phyloP scores from a whole-genome alignment of 495 filamentous ascomycete genomes.

The Lichenothelia convexa region DNA sequence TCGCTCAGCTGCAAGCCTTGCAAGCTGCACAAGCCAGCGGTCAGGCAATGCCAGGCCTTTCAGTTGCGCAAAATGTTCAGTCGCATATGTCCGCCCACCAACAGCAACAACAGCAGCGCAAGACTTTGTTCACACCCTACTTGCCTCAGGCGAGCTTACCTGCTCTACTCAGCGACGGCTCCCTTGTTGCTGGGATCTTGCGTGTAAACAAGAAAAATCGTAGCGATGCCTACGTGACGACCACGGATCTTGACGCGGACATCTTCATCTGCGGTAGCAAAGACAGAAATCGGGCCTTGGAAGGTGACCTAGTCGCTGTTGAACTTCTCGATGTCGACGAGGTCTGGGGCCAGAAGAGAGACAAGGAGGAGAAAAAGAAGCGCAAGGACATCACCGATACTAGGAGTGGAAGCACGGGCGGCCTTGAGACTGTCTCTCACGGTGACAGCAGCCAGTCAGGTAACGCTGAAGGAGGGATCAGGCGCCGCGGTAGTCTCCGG shows the following conservation, averaged over 20 bases:
- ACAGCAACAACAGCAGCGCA: conserved; percentile 81
- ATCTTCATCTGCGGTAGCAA: conserved; percentile 99
- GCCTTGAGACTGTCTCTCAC: too few species aligned
- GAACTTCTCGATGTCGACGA: conserved; percentile 97
- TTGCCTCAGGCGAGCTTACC: conserved; percentile 89
- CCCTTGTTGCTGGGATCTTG: conserved; percentile 88
- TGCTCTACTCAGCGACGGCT: conserved; percentile 75
- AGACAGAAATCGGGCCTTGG: conserved; percentile 86
- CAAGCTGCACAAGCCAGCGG: conserved; percentile 54
- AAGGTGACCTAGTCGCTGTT: conserved; percentile 88
- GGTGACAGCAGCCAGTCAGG: conserved; percentile 47
- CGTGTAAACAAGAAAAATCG: conserved; percentile 99
- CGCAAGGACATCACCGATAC: conserved; percentile 95
- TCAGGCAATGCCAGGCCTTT: conserved; percentile 40
- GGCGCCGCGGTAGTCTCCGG: conserved; percentile 79
- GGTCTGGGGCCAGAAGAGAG: conserved; percentile 94
- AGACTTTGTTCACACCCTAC: conserved; percentile 96
- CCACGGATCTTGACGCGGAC: conserved; percentile 85
- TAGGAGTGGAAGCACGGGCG: conserved; percentile 47
- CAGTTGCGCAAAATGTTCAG: conserved; percentile 19
- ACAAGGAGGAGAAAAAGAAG: conserved; percentile 99
- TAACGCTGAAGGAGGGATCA: conserved; percentile 55
- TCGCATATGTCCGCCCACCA: conserved; percentile 40
- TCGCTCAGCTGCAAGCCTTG: conserved; percentile 71
- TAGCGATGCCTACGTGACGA: conserved; percentile 93